Percentiles rank a stretch among this genome's conserved stretches.
phyloP scores from a whole-genome alignment of 2,329 filamentous ascomycete species.

The Fusarium sp. region DNA sequence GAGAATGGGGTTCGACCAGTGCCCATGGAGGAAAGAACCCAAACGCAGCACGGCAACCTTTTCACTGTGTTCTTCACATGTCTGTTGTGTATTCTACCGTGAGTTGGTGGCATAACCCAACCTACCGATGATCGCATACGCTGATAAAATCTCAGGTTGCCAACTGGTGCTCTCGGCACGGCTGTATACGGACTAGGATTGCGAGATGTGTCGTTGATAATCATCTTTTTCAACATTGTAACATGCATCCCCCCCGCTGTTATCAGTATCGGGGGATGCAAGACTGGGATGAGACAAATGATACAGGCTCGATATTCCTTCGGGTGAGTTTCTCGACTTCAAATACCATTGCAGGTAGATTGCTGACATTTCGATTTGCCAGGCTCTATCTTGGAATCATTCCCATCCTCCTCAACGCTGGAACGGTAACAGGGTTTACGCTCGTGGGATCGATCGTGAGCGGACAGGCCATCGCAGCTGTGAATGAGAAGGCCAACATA shows the following conservation, averaged over 20 bases:
- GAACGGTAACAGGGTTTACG: conserved; percentile 67
- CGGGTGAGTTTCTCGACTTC: conserved; percentile 49
- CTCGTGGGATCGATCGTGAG: conserved; percentile 66
- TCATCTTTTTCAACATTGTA: conserved; percentile 67
- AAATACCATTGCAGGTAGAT: neutral
- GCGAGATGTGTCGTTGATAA: conserved; percentile 65
- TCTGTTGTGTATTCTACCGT: conserved; percentile 67
- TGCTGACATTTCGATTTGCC: conserved; percentile 3
- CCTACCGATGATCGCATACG: neutral
- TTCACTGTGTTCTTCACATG: conserved; percentile 71
- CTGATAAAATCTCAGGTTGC: conserved; percentile 53
- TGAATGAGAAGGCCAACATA: conserved; percentile 54
- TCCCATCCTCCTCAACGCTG: conserved; percentile 64
- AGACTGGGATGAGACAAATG: conserved; percentile 68
- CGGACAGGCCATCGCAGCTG: conserved; percentile 61
- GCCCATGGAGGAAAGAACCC: conserved; percentile 61
- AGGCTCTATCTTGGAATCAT: conserved; percentile 61
- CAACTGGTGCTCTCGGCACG: conserved; percentile 68
- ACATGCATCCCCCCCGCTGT: conserved; percentile 65
- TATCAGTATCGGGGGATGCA: conserved; percentile 63
- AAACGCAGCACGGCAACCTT: conserved; percentile 63
- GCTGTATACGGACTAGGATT: conserved; percentile 62
- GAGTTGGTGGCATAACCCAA: conserved; percentile 41
- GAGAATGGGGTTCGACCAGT: conserved; percentile 67
- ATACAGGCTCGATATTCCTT: conserved; percentile 70